Evolutionary conservation across 768 basidiomycete genomes (phyloP), one percentile per base, ranked within the genome.

Genomic region (Epithele typhae): DNA sequence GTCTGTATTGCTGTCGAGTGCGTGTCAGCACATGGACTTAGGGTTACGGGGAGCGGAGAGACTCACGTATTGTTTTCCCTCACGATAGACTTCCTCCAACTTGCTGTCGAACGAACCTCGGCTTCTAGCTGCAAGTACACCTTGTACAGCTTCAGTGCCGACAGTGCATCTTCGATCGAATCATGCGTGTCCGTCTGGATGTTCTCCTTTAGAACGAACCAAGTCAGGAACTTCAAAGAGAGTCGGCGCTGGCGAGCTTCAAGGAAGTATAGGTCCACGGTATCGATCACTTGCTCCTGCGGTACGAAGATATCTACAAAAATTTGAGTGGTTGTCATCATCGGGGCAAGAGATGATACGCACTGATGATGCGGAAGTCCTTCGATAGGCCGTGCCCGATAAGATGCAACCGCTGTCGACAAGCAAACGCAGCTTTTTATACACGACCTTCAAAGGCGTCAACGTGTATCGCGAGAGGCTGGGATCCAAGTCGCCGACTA

Each of bases 361-460:
- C 56, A 95, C 95, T 99, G 69, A 98, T 99, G 46, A 95, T 98
- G 10, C 95, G 81, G 70, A 98, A 97, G 64, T 99, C 96, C 62
- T 98, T 97, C 14, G 92, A 87, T 15, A 99, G 77, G 5, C 96
- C 96, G 58, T 99, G 96, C 1, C 96, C 96, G 45, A 98, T 87
- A 99, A 99, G 48, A 92, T 87, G 60, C 96, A 99, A 5, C 94
- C 93, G 19, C 85, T 76, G 62, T 99, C 96, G 17, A 98, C 93
- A 4, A 98, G 73, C 17, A 94, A 66, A 2, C 96, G 81, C 11
- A 99, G 71, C 63, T 99, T 99, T 74, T 98, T 98, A 71, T 98
- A 99, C 2, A 93, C 96, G n/a, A 95, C 78, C 60, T 99, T 99
- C 48, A 97, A 70, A 0, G 96, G 95, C 1, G 95, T 96, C 37